Base-by-base conservation (phyloP, 176 grass and related monocot genomes). In the Secale cereale region DNA sequence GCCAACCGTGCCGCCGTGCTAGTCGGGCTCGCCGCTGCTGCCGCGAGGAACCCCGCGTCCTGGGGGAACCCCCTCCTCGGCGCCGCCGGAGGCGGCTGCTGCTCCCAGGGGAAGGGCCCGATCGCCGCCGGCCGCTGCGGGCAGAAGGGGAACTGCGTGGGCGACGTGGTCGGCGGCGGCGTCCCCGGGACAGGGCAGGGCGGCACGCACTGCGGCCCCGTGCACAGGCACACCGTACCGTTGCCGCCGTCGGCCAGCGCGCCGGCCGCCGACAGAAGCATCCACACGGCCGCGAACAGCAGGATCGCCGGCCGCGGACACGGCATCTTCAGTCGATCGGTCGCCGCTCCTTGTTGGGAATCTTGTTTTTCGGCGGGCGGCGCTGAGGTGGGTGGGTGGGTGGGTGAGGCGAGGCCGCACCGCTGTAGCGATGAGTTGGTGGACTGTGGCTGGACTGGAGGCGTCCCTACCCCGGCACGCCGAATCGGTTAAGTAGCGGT, bases 31-130 rank as follows among this genome's bases (percentile, higher is more conserved):
- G 75, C 71, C 59, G 0, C 84, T 10, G 79, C 76, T 3, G 76
- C 76, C 16, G 81, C 59, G 8, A 90, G 41, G 77, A 85, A 96
- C 6, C 86, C 91, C 15, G 88, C 78, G 3, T 96, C 70, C 48
- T 82, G 91, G 0, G 86, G 88, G 39, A 87, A 90, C 67, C 83
- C 83, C 5, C 12, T 79, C 9, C 22, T 43, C 35, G 65, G 80
- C 27, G 77, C 27, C 17, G 83, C 64, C 52, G 83, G n/a, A n/a
- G n/a, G 35, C 50, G 50, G 17, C 50, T 17, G 52, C 52, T 56
- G 50, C 67, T 68, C n/a, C 89, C 89, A 91, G 7, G 89, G 89
- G 37, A 87, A 91, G 14, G 85, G 81, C 52, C 39, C 33, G 17
- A 39, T 4, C 46, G 28, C 20, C 4, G 89, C 23, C 45, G 48